phyloP scores from a whole-genome alignment of 306 rosid species.

The Ammopiptanthus mongolicus region DNA sequence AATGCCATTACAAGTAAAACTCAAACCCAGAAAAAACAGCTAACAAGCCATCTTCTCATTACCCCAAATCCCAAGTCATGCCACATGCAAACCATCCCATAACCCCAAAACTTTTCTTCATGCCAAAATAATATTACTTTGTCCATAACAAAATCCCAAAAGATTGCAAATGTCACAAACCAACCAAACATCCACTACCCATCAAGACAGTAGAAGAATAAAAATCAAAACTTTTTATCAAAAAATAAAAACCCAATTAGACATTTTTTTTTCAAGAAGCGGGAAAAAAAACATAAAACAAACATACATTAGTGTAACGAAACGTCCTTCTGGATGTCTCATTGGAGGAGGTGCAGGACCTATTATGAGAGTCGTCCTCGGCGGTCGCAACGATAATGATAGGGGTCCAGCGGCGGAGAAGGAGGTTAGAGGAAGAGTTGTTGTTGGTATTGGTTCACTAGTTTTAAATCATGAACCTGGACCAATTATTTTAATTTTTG shows the following conservation, averaged over 20 bases:
- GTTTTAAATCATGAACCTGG: too few relatives aligned
- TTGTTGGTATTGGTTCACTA: slow-evolving; percentile 28
- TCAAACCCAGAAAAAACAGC: background rate
- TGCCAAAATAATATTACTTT: background rate
- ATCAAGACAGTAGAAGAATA: background rate
- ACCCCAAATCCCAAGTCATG: slow-evolving; percentile 7
- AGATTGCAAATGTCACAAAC: background rate
- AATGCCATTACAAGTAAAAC: background rate
- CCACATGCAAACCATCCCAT: slow-evolving; percentile 2
- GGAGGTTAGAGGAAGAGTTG: slow-evolving; percentile 47
- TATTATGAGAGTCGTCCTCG: background rate
- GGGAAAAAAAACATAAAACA: background rate
- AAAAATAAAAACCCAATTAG: background rate
- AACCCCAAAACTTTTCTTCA: background rate
- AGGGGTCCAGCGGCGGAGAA: slow-evolving; percentile 97
- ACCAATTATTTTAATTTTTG: too few relatives aligned
- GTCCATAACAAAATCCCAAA: background rate
- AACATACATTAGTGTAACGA: slow-evolving; percentile 86
- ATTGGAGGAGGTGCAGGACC: slow-evolving; percentile 28
- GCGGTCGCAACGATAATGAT: slow-evolving; percentile 23
- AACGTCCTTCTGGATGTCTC: slow-evolving; percentile 87
- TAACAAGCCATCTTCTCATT: background rate
- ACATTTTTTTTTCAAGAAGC: too few relatives aligned
- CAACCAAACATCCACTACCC: background rate
- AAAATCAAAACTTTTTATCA: background rate